A percentile compares a stretch with the other conserved stretches of the same genome.
Conservation (phyloP, 257 asterid species). For the Solanum medicagineum region DNA sequence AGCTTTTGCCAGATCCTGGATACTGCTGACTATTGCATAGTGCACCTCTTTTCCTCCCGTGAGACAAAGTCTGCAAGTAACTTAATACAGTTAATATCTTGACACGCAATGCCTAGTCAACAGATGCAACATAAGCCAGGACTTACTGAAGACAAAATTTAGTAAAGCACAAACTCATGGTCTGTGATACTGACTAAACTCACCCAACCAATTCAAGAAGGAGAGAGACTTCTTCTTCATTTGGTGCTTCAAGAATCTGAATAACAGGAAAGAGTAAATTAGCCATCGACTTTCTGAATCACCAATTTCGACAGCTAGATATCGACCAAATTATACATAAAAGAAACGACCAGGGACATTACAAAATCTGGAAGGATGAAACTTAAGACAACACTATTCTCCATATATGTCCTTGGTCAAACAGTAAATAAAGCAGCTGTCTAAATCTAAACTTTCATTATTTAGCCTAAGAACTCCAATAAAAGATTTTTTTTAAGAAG, state of each 20-base stretch:
- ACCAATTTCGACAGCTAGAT: neutral
- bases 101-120: neutral
- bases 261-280: conserved; percentile 15
- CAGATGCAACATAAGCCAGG: neutral
- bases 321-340: neutral
- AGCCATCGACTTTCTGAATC: conserved; percentile 1
- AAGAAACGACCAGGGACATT: neutral
- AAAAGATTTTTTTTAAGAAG: neutral
- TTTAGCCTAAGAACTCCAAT: neutral
- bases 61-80: conserved; percentile 73
- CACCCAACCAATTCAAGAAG: conserved; percentile 85
- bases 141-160: neutral
- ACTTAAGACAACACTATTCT: neutral
- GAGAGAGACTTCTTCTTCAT: conserved; percentile 79
- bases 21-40: conserved; percentile 88
- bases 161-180: neutral
- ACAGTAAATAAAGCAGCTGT: neutral
- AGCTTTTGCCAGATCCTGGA: conserved; percentile 89
- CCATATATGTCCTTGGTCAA: neutral
- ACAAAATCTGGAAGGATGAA: neutral
- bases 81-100: conserved; percentile 7
- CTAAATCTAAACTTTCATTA: neutral
- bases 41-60: conserved; percentile 91
- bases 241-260: conserved; percentile 93
- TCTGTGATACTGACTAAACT: conserved; percentile 9